These are phyloP conservation scores for Trametes pubescens DNA, from an alignment of 1,284 basidiomycete species.

Conservation along the genomic window DNA sequence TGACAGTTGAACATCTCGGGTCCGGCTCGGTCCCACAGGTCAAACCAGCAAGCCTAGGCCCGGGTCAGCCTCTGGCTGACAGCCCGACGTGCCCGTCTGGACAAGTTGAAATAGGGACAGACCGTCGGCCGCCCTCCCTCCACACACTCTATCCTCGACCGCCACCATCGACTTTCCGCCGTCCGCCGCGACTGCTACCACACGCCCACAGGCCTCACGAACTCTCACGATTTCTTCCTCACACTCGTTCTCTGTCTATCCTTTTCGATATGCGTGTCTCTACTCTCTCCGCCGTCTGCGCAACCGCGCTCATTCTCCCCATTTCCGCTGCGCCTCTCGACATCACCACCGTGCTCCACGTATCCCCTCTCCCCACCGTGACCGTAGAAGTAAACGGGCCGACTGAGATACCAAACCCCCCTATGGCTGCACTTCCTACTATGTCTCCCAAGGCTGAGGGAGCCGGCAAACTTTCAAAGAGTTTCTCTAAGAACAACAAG, in stretches of 20 bases:
- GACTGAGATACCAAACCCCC: slow-evolving; percentile 28
- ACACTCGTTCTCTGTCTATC: slow-evolving; percentile 26
- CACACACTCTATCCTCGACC: slow-evolving; percentile 23
- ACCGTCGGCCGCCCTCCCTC: slow-evolving; percentile 4
- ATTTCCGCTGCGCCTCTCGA: slow-evolving; percentile 34
- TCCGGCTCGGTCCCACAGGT: slow-evolving; percentile 1
- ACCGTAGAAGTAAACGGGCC: slow-evolving; percentile 28
- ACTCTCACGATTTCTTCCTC: slow-evolving; percentile 24
- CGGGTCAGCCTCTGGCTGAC: background rate
- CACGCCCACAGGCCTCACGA: slow-evolving; percentile 35
- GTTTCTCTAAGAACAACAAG: slow-evolving; percentile 6
- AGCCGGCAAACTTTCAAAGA: background rate
- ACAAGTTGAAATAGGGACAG: slow-evolving; percentile 5
- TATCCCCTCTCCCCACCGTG: slow-evolving; percentile 21
- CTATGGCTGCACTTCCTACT: background rate
- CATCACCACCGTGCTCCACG: slow-evolving; percentile 14
- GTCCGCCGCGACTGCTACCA: slow-evolving; percentile 28
- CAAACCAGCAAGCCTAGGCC: background rate
- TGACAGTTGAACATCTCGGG: background rate
- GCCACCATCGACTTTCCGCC: slow-evolving; percentile 18
- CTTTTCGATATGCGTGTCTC: slow-evolving; percentile 29
- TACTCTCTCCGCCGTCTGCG: slow-evolving; percentile 26
- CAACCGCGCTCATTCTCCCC: slow-evolving; percentile 19
- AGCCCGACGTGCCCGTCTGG: background rate
- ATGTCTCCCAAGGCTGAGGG: background rate